Base-by-base conservation (phyloP, 192 early-diverging fungal genomes). In the Globomyces pollinis-pini region DNA sequence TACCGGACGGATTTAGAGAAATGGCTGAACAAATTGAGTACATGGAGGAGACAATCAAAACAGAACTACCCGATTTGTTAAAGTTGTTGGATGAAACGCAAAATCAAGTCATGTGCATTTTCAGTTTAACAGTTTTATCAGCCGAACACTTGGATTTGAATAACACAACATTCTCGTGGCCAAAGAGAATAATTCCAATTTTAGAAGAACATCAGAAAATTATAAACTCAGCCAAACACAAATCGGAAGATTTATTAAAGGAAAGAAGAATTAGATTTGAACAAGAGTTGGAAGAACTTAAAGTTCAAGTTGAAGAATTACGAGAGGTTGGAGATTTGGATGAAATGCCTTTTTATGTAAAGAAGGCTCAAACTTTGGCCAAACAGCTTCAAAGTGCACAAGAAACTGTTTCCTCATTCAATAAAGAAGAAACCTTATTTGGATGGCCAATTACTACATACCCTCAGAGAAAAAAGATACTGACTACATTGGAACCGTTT, bases 261-360 rank as follows among this genome's bases (percentile, higher is more conserved):
- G 82, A 84, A 57, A 60, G 82, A 12, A 64, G 82, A 34, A 50
- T 45, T 0, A 74, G 74, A 52, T 84, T 84, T 54, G 76, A 76
- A 38, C 35, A 36, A 9, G 82, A 84, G 61, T 64, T 84, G 24
- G 75, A 81, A 2, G 80, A 84, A 33, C 64, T 84, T 35, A 50
- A 65, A 20, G 57, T 65, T 24, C 82, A 84, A 58, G 76, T 84
- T 16, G 80, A 79, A 11, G 82, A 84, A 55, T 63, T 84, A 3
- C 66, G 62, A 59, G 81, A 84, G 21, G 81, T 84, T 18, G 79
- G 79, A 7, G 81, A 84, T 45, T 61, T 84, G 38, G 81, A 84
- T 52, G 81, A 84, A 56, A 77, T 84, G 79, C 79, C 79, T 6
- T 84, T 84, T 61, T 84, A 84, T 57, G 79, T 84, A 32, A 84